phyloP scores from a whole-genome alignment of 2,329 filamentous ascomycete genomes.

The Ascochyta viciae-villosae region DNA sequence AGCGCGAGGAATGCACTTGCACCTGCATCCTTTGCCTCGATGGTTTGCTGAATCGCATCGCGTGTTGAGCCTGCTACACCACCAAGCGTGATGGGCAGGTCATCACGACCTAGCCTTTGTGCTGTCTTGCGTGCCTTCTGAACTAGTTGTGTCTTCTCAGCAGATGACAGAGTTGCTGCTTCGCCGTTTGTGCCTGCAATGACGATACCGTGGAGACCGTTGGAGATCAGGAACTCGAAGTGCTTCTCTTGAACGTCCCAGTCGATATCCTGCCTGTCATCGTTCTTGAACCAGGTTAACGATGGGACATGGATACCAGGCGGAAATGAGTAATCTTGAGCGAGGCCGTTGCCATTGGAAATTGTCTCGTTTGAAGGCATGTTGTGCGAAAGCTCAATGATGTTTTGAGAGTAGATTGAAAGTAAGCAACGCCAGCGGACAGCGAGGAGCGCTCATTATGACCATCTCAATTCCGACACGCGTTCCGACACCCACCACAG shows the following conservation, averaged over 20 bases:
- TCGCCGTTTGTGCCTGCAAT: slow-evolving; percentile 57
- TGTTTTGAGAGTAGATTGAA: not conserved
- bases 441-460: slow-evolving; percentile 27
- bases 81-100: slow-evolving; percentile 53
- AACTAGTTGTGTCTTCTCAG: slow-evolving; percentile 52
- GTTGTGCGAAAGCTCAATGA: not conserved
- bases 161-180: slow-evolving; percentile 50
- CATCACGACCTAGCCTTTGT: slow-evolving; percentile 38
- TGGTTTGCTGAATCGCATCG: slow-evolving; percentile 51
- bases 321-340: slow-evolving; percentile 51
- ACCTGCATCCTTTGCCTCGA: slow-evolving; percentile 48
- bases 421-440: slow-evolving; percentile 1
- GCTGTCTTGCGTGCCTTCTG: slow-evolving; percentile 50
- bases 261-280: slow-evolving; percentile 60
- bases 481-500: slow-evolving; percentile 26
- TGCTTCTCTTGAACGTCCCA: slow-evolving; percentile 63
- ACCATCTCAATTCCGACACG: slow-evolving; percentile 18
- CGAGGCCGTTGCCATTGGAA: slow-evolving; percentile 35
- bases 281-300: slow-evolving; percentile 62
- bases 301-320: slow-evolving; percentile 64
- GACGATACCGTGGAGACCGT: slow-evolving; percentile 60
- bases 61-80: slow-evolving; percentile 51
- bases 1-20: slow-evolving; percentile 51
- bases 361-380: slow-evolving; percentile 40
- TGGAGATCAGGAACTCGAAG: slow-evolving; percentile 61